phyloP scores from a whole-genome alignment of 2,329 filamentous ascomycete species.

The Teratosphaeria nubilosa region DNA sequence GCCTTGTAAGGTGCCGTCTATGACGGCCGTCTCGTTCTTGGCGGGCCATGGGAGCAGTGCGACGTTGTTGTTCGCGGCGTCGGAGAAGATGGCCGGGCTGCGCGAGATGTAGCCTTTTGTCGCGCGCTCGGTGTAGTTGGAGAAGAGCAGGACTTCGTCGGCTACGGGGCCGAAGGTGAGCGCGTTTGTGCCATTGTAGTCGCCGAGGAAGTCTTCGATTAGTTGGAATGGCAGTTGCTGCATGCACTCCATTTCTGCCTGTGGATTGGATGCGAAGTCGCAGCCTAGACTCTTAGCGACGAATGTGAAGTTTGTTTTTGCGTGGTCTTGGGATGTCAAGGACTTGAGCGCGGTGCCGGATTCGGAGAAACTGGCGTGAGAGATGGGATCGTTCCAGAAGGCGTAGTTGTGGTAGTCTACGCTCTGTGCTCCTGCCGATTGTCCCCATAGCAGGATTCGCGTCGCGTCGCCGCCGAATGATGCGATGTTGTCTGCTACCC shows the following conservation, averaged over 20 bases:
- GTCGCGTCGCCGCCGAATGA: slow-evolving; percentile 30
- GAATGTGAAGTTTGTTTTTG: slow-evolving; percentile 29
- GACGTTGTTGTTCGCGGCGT: slow-evolving; percentile 24
- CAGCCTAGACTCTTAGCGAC: slow-evolving; percentile 30
- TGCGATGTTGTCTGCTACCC: slow-evolving; percentile 31
- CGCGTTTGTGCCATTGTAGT: slow-evolving; percentile 18
- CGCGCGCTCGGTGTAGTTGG: slow-evolving; percentile 26
- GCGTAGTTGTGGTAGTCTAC: slow-evolving; percentile 43
- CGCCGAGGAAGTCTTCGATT: slow-evolving; percentile 26
- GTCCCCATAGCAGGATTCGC: slow-evolving; percentile 31
- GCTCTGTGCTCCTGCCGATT: slow-evolving; percentile 26
- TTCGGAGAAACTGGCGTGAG: slow-evolving; percentile 36
- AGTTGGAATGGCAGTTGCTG: slow-evolving; percentile 19
- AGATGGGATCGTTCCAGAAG: slow-evolving; percentile 39
- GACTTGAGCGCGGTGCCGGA: slow-evolving; percentile 34
- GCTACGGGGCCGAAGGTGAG: slow-evolving; percentile 8
- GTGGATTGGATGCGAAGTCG: slow-evolving; percentile 9
- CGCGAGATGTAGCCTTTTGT: slow-evolving; percentile 19
- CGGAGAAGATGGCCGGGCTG: slow-evolving; percentile 27
- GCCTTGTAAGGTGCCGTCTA: neutral
- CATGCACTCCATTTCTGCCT: slow-evolving; percentile 29
- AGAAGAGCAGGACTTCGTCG: slow-evolving; percentile 19
- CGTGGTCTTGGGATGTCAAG: slow-evolving; percentile 14
- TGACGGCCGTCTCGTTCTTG: slow-evolving; percentile 1
- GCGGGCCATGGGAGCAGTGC: slow-evolving; percentile 22